A percentile compares a stretch with the other conserved stretches of the same genome.
Evolutionary conservation across 768 basidiomycete species (phyloP).

Genomic region (Leccinum rimulosum): DNA sequence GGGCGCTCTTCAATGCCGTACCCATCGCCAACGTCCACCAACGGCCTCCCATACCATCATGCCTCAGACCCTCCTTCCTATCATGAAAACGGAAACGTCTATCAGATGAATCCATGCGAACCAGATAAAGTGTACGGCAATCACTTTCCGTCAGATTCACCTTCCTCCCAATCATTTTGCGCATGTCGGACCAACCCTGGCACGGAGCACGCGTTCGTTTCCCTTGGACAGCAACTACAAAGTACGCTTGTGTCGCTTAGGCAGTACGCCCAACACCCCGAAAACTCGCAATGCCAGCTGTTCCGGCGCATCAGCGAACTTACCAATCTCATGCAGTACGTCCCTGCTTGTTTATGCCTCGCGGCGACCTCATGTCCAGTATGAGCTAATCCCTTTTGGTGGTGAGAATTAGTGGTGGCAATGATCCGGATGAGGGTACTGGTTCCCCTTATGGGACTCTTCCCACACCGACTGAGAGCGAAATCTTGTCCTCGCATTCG

Average conservation of each 20-base stretch:
- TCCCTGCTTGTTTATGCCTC: slow-evolving; percentile 31
- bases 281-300: slow-evolving; percentile 51
- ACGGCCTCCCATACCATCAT: slow-evolving; percentile 35
- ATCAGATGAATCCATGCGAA: slow-evolving; percentile 36
- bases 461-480: slow-evolving; percentile 62
- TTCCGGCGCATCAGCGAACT: slow-evolving; percentile 62
- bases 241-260: slow-evolving; percentile 53
- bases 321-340: slow-evolving; percentile 64
- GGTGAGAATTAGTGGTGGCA: slow-evolving; percentile 47
- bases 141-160: slow-evolving; percentile 31
- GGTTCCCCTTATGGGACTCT: slow-evolving; percentile 52
- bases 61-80: slow-evolving; percentile 32
- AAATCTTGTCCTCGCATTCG: slow-evolving; percentile 48
- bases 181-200: slow-evolving; percentile 63
- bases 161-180: slow-evolving; percentile 46
- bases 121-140: slow-evolving; percentile 34
- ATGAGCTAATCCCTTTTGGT: slow-evolving; percentile 30
- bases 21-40: slow-evolving; percentile 34
- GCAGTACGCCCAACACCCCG: slow-evolving; percentile 58
- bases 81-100: slow-evolving; percentile 35
- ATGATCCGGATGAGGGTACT: slow-evolving; percentile 47
- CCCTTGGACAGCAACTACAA: slow-evolving; percentile 63
- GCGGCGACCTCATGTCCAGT: slow-evolving; percentile 32
- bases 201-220: slow-evolving; percentile 55
- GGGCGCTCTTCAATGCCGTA: slow-evolving; percentile 33